phyloP scores from a whole-genome alignment of 768 basidiomycete genomes.

The Crucibulum laeve region DNA sequence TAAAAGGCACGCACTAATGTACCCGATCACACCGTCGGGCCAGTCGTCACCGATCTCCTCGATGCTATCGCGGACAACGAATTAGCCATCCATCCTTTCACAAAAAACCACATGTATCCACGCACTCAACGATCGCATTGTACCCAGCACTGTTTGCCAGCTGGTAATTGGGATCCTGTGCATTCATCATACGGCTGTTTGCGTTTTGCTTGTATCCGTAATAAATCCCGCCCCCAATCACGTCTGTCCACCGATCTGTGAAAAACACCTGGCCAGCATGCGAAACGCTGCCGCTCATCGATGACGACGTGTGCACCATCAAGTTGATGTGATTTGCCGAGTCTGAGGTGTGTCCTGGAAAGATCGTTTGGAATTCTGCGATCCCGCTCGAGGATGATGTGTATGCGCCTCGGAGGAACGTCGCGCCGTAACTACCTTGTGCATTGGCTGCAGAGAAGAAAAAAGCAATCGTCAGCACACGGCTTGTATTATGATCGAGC shows the following conservation, averaged over 20 bases:
- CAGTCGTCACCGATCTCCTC: constrained; percentile 22
- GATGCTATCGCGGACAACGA: constrained; percentile 12
- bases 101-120: background rate
- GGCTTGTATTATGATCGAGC: background rate
- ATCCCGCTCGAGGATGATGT: constrained; percentile 27
- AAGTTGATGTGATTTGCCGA: constrained; percentile 33
- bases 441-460: constrained; percentile 22
- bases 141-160: constrained; percentile 19
- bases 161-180: constrained; percentile 16
- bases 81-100: background rate
- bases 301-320: constrained; percentile 22
- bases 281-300: constrained; percentile 15
- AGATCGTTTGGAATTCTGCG: constrained; percentile 32
- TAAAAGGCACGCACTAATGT: constrained; percentile 20
- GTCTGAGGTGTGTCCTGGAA: constrained; percentile 28
- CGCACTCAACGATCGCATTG: constrained; percentile 24
- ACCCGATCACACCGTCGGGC: constrained; percentile 24
- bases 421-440: constrained; percentile 24
- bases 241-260: constrained; percentile 27
- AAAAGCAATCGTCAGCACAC: background rate
- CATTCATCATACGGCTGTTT: constrained; percentile 17
- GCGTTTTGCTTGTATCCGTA: constrained; percentile 24
- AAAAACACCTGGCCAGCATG: constrained; percentile 36
- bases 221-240: constrained; percentile 18
- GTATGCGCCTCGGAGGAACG: constrained; percentile 31